Evolutionary conservation across 805 yeast genomes (phyloP).

Genomic region (Cyberlindnera lachancei): DNA sequence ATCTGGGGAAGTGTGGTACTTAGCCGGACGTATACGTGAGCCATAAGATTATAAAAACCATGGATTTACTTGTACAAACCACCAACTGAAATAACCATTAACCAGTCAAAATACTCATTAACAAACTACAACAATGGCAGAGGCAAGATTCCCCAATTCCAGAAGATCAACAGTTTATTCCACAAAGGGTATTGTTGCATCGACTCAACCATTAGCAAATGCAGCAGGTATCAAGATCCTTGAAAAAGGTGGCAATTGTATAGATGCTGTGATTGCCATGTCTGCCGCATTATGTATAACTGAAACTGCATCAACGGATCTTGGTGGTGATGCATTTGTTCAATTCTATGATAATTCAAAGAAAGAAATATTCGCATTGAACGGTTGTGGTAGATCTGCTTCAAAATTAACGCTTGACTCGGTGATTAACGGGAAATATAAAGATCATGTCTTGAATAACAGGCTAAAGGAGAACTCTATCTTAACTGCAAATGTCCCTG

Average conservation of each 20-base stretch:
- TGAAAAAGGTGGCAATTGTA: slow-evolving; percentile 66
- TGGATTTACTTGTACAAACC: no score
- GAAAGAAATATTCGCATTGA: slow-evolving; percentile 53
- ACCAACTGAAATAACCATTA: no score
- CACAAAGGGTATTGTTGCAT: slow-evolving; percentile 62
- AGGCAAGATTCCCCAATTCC: no score
- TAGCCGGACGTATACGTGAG: no score
- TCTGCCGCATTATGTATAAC: slow-evolving; percentile 47
- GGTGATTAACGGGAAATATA: slow-evolving; percentile 31
- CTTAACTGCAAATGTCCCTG: slow-evolving; percentile 65
- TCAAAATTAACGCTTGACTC: slow-evolving; percentile 38
- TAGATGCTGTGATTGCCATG: slow-evolving; percentile 57
- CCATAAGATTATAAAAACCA: no score
- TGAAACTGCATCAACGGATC: slow-evolving; percentile 57
- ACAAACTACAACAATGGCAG: no score
- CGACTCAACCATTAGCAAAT: slow-evolving; percentile 71
- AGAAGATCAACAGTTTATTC: slow-evolving; percentile 73
- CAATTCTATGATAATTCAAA: slow-evolving; percentile 45
- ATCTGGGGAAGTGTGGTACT: no score
- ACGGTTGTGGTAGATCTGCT: slow-evolving; percentile 73
- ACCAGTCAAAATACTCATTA: no score
- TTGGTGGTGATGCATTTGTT: slow-evolving; percentile 64
- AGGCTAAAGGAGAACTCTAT: slow-evolving; percentile 49
- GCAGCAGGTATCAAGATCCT: slow-evolving; percentile 65
- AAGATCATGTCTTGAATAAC: slow-evolving; percentile 36